Evolutionary conservation across 495 filamentous ascomycete genomes (phyloP).

Genomic region (Penicillium simplicissimum): DNA sequence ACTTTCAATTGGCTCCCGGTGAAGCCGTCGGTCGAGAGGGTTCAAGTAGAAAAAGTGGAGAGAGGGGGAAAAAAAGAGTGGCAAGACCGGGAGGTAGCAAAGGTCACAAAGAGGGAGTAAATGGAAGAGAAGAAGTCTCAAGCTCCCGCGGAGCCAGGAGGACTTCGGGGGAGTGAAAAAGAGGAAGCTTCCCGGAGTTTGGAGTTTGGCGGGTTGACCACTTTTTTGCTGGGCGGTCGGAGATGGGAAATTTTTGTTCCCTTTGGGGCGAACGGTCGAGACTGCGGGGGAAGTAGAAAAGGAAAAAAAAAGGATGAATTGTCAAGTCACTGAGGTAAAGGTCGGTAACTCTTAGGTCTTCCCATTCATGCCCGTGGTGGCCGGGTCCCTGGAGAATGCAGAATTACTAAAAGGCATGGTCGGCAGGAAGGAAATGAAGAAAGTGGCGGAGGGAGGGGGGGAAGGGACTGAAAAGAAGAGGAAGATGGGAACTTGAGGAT

Average conservation of each 20-base stretch:
- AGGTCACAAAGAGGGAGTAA: slow-evolving; percentile 9
- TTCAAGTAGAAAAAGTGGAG: slow-evolving; percentile 7
- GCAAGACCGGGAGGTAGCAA: slow-evolving; percentile 10
- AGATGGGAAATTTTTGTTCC: slow-evolving; percentile 36
- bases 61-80: slow-evolving; percentile 7
- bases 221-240: slow-evolving; percentile 25
- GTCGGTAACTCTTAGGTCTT: slow-evolving; percentile 34
- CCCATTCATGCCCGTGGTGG: slow-evolving; percentile 47
- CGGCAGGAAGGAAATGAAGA: slow-evolving; percentile 22
- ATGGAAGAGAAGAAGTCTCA: slow-evolving; percentile 9
- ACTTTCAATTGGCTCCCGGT: background rate
- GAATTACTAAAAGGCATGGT: slow-evolving; percentile 43
- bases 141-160: slow-evolving; percentile 23
- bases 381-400: slow-evolving; percentile 38
- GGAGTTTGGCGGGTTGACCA: background rate
- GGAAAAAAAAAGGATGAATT: background rate
- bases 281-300: slow-evolving; percentile 10
- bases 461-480: slow-evolving; percentile 19
- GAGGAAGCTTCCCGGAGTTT: slow-evolving; percentile 13
- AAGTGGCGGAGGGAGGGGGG: slow-evolving; percentile 26
- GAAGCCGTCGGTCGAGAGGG: background rate
- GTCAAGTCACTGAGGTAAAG: background rate
- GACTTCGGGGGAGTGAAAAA: slow-evolving; percentile 14
- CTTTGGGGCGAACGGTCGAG: slow-evolving; percentile 9
- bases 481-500: slow-evolving; percentile 11